These are phyloP conservation scores for Mangifera indica DNA, from an alignment of 345 rosid species.

Conservation along the genomic window DNA sequence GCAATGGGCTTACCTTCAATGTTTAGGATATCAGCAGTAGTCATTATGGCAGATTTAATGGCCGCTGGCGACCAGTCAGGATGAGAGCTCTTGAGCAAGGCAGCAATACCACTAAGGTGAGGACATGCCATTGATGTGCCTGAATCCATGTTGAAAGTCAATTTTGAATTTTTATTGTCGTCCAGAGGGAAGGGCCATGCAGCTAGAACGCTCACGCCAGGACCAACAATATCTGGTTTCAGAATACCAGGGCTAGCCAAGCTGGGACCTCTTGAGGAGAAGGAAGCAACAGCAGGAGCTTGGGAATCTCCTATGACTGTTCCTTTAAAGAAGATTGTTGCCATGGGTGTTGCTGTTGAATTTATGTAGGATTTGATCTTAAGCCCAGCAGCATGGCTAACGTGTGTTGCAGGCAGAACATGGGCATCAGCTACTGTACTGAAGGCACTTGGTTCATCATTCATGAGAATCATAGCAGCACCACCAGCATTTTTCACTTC, in stretches of 20 bases:
- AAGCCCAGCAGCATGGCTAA: constrained; percentile 29
- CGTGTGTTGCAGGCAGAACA: constrained; percentile 24
- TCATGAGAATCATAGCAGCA: constrained; percentile 32
- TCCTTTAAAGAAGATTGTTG: constrained; percentile 27
- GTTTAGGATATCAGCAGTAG: constrained; percentile 30
- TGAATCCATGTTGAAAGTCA: constrained; percentile 32
- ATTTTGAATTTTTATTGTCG: constrained; percentile 17
- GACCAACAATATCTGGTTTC: constrained; percentile 43
- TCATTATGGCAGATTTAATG: constrained; percentile 51
- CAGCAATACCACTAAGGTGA: constrained; percentile 48
- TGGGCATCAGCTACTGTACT: constrained; percentile 28
- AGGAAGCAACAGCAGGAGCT: constrained; percentile 40
- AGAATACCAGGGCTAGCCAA: constrained; percentile 39
- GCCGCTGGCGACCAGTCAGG: constrained; percentile 51
- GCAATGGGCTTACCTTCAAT: constrained; percentile 31
- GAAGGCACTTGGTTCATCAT: constrained; percentile 27
- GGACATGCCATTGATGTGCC: constrained; percentile 65
- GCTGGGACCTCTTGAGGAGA: constrained; percentile 55
- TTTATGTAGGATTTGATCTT: constrained; percentile 35
- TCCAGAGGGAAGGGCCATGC: constrained; percentile 31
- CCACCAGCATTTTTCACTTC: constrained; percentile 42
- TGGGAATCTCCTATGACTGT: constrained; percentile 25
- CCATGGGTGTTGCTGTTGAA: constrained; percentile 26
- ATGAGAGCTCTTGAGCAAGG: constrained; percentile 42
- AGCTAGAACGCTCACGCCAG: not conserved